Evolutionary conservation across 2,329 filamentous ascomycete species (phyloP), one percentile per base, ranked within the genome.

Genomic region (Beauveria sp.): DNA sequence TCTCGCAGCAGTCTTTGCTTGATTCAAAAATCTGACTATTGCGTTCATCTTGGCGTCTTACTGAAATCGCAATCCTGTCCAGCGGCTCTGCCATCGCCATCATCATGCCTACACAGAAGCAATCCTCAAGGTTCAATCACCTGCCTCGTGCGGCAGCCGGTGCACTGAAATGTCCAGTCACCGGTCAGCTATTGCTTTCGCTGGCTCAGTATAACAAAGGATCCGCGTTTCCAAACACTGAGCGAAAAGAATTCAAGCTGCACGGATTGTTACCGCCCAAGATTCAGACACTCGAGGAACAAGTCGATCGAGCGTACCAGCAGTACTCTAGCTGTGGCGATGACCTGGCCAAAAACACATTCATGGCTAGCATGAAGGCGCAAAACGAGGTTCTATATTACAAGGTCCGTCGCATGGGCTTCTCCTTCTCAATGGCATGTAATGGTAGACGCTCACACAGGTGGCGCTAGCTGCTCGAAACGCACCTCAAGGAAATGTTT

Each of bases 321-420:
- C 92, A 96, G 71, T 96, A 93, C 74, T 77, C 75, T 22, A 83
- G 79, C 2, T 80, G 83, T 3, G 71, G 75, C 0, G 83, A 88
- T 70, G 83, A 88, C 65, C 75, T 96, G 43, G 87, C 88, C 45
- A 96, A 95, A 77, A 96, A 96, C 68, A 93, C 90, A 0, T 96
- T 96, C 70, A 82, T 96, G 79, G 90, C 89, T 0, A 91, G 88
- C 55, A 79, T 96, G 77, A 92, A 91, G 69, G 86, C 91, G 67
- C 92, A 96, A 73, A 96, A 95, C 73, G 83, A 89, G 64, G 89
- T 96, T 1, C 74, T 96, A 1, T 96, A 90, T 72, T 96, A 87
- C 73, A 86, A 53, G 51, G 51, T 53, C 4, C 12, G 50, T 22
- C 7, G 2, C n/a, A 12, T 20, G 18, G 0, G 3, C 26, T 34